A percentile compares a stretch with the other conserved stretches of the same genome.
Conservation (phyloP, 2,329 filamentous ascomycete species). For the Geosmithia putterillii region DNA sequence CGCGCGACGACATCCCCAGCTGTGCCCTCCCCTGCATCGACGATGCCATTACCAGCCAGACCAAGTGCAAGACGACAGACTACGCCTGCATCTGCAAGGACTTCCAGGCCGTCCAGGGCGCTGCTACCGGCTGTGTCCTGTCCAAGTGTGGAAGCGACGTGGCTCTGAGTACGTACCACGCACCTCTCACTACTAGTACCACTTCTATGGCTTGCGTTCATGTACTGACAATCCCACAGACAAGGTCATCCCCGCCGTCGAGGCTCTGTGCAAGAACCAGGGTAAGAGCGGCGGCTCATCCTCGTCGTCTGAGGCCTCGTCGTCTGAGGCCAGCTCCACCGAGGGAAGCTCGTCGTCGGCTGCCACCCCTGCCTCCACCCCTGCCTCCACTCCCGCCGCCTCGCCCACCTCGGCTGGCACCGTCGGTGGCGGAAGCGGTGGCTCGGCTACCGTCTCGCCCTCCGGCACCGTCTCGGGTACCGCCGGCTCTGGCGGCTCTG, state of each 20-base stretch:
- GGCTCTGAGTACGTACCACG: constrained; percentile 21
- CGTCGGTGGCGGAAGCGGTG: too few relatives aligned
- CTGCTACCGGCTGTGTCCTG: constrained; percentile 22
- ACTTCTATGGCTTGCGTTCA: too few relatives aligned
- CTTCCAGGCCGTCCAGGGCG: constrained; percentile 16
- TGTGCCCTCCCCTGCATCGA: constrained; percentile 25
- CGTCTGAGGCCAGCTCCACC: constrained; percentile 2
- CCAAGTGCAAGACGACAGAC: constrained; percentile 19
- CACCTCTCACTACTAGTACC: neutral
- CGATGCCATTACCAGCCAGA: constrained; percentile 15
- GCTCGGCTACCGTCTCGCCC: constrained; percentile 3
- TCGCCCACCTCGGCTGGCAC: constrained; percentile 3
- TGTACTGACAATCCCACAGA: constrained; percentile 10
- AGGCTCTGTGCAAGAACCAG: constrained; percentile 18
- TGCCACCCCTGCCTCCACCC: constrained; percentile 1
- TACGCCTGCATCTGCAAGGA: constrained; percentile 20
- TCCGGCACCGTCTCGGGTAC: constrained; percentile 3
- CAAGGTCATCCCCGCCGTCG: constrained; percentile 24
- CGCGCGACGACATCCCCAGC: constrained; percentile 18
- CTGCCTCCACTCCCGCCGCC: neutral
- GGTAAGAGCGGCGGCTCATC: constrained; percentile 1
- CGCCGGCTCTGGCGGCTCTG: neutral
- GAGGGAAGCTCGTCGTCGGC: constrained; percentile 5
- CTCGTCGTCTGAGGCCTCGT: constrained; percentile 1
- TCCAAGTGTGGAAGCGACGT: constrained; percentile 19